Evolutionary conservation across 306 rosid species (phyloP), one percentile per base, ranked within the genome.

Genomic region (Calophaca sinica): DNA sequence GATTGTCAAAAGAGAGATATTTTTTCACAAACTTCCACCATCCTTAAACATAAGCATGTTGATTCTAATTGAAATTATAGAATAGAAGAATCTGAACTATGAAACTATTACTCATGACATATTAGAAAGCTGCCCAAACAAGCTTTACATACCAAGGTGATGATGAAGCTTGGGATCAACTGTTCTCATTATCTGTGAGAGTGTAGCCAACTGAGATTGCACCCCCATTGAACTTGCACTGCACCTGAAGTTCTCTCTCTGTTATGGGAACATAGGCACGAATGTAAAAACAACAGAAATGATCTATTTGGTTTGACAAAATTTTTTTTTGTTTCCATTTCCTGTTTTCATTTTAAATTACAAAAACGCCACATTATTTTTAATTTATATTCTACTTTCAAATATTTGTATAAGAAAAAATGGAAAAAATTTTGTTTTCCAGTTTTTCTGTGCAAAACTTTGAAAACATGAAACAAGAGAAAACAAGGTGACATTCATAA

Each of bases 131-230:
- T 60, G 4, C 35, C 7, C 46, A 73, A 33, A 57, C 54, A 75
- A 62, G 79, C 39, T 66, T 75, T 67, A 61, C 80, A 9, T 86
- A 94, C 98, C 96, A 62, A 94, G 97, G 84, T 94, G 98, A 81
- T 87, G 91, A 82, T 94, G 98, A 89, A 94, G 97, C 86, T 87
- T 86, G 51, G 97, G 98, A 83, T 94, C 93, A 73, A 91, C 88
- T 36, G 84, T 86, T 88, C 81, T 91, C 80, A 94, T 87, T 81
- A 91, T 90, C 89, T 94, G 98, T 76, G 98, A 89, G 72, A 91
- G 96, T 31, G 94, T 87, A 78, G 89, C 57, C 87, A 91, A 86
- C 82, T 94, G 98, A 82, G 94, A 74, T 84, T 94, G 98, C 81
- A 94, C 96, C 50, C 98, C 98, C 73, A 94, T 90, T 32, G 96